Percentiles rank a stretch among this genome's conserved stretches.
Conservation (phyloP, 345 rosid genomes). For the Lenwebbia sp. region DNA sequence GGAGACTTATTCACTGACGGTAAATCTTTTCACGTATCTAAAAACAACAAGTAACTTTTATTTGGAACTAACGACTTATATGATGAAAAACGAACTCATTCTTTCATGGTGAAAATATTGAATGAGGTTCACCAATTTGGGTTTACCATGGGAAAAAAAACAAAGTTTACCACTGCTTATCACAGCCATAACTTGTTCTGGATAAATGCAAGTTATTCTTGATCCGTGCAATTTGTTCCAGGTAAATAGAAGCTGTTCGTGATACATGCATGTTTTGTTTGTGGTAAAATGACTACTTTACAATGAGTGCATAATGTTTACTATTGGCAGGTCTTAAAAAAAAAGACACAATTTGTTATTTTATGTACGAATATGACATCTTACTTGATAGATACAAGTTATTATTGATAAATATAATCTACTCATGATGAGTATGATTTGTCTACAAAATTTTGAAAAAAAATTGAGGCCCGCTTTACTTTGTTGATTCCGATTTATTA, state of each 20-base stretch:
- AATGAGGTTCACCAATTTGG: not conserved
- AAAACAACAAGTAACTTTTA: not conserved
- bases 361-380: not conserved
- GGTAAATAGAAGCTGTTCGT: not conserved
- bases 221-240: not conserved
- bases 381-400: not conserved
- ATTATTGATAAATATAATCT: not conserved
- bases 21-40: not conserved
- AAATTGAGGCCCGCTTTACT: not conserved
- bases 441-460: not conserved
- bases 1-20: not conserved
- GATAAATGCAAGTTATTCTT: not conserved
- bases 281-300: not conserved
- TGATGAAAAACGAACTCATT: not conserved
- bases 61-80: fast-evolving
- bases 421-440: not conserved
- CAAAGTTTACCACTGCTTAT: not conserved
- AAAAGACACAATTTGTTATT: not conserved
- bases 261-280: not conserved
- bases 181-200: not conserved
- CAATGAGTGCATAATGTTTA: not conserved
- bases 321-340: not conserved
- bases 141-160: not conserved
- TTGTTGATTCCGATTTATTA: not conserved
- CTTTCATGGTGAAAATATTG: not conserved